A percentile compares a stretch with the other conserved stretches of the same genome.
Conservation (phyloP, 495 filamentous ascomycete species). For the Hyaloscypha finlandica region DNA sequence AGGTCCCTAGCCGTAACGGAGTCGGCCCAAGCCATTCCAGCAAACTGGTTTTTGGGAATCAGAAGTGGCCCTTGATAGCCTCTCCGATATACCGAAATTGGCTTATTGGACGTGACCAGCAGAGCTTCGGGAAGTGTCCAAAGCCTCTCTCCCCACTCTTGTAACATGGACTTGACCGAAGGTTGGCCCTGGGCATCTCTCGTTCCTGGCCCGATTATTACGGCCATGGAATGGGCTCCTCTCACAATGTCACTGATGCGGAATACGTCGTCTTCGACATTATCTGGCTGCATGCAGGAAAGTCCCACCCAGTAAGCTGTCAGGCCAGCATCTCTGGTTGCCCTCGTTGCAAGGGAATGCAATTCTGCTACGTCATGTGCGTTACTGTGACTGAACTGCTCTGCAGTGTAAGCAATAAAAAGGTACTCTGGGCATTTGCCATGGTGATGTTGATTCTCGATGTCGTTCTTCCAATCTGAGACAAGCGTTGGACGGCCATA, state of each 20-base stretch:
- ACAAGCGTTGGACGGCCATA: too few species aligned
- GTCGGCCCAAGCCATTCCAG: too few species aligned
- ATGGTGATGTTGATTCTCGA: neutral
- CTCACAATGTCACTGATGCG: slow-evolving; percentile 45
- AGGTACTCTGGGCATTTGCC: neutral
- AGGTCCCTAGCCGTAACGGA: slow-evolving; percentile 32
- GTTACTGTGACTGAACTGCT: neutral
- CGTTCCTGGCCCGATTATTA: slow-evolving; percentile 48
- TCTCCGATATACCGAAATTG: slow-evolving; percentile 20
- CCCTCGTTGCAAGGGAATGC: too few species aligned
- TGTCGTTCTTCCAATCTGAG: neutral
- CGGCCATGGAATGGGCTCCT: slow-evolving; percentile 41
- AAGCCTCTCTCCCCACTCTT: too few species aligned
- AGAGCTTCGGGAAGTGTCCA: too few species aligned
- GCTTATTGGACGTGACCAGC: slow-evolving; percentile 14
- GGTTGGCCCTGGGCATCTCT: slow-evolving; percentile 20
- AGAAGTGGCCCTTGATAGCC: neutral
- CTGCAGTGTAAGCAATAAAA: slow-evolving; percentile 5
- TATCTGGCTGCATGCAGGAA: slow-evolving; percentile 16
- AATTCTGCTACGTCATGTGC: too few species aligned
- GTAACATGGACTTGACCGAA: too few species aligned
- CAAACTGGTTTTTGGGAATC: too few species aligned
- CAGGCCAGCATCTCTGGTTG: slow-evolving; percentile 29
- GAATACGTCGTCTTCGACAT: slow-evolving; percentile 27
- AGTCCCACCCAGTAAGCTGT: slow-evolving; percentile 40